Base-by-base conservation (phyloP, 371 early-diverging fungal species). In the Funneliformis caledonium region DNA sequence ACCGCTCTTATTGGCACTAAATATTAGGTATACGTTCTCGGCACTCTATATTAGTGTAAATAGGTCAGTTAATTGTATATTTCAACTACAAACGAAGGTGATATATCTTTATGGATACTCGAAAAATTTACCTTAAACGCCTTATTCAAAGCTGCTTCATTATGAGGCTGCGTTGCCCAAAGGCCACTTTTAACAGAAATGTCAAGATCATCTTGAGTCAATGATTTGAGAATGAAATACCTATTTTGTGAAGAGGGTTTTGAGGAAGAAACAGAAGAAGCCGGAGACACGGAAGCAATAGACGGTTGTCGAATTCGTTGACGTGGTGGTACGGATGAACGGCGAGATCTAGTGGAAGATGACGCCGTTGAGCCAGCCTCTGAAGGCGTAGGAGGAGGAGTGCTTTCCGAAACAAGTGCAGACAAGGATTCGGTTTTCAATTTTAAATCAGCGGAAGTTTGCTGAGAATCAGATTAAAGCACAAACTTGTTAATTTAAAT, bases 131-230 rank as follows among this genome's bases (percentile, higher is more conserved):
- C 88, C 82, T 81, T 80, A 80, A 88, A 89, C 0, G 90, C 90
- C 2, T 84, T 83, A 59, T 89, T 85, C 59, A 89, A 81, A 31
- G 83, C 80, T 7, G 87, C 83, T 42, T 89, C 90, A 61, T 88
- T 85, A 64, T 89, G 89, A 2, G 83, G 83, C 79, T 89, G 90
- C 0, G 90, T 89, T 10, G 90, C 87, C 90, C 90, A 89, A 5
- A 84, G 31, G 19, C 88, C 85, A 45, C 82, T 80, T 52, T 84
- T 81, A 9, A 85, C 84, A 81, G 88, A 87, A 47, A 87, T 72
- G 42, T 89, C 88, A 37, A 89, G 83, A 81, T 89, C 89, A 70
- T 88, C 90, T 19, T 83, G 82, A 31, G 84, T 87, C 52, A 89
- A 77, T n/a, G 87, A 80, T 81, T 89, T 88, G 14, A 89, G 79